Evolutionary conservation across 805 yeast genomes (phyloP), one percentile per base, ranked within the genome.

Genomic region (Saccharomycopsis fibuligera): DNA sequence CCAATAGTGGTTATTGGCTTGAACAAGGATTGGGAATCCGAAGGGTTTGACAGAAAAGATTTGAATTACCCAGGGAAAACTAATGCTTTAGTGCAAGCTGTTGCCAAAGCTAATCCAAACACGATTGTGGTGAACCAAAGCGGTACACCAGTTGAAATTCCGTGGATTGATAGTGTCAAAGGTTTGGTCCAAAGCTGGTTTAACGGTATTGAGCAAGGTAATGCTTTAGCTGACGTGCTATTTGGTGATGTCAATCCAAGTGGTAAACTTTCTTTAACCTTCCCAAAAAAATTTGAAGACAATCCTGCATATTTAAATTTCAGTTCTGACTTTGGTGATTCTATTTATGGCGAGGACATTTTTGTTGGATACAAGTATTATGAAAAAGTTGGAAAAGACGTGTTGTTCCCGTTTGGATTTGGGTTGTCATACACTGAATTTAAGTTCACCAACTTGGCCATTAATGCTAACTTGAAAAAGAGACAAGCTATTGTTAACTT

Each of bases 101-200:
- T 79, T 9, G 49, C 66, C 33, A 63, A 62, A 29, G 81, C 67
- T 19, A 77, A 78, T 55, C 68, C 72, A 24, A 74, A 78, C 55
- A 68, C 74, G 2, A 71, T 75, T 10, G 68, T 79, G 27, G 80
- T 80, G 23, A 69, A 74, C 56, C 82, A 79, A 58, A 69, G 79
- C 2, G 85, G 85, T 43, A 73, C 82, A 17, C 84, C 85, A 0
- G 81, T 79, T 8, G 70, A 75, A 35, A 61, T 79, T 66, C 82
- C 82, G 24, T 78, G 81, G 80, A 50, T 63, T 8, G 52, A 56
- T 8, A 58, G 68, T 33, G 75, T 68, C 21, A 66, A 67, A 35
- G 72, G 72, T 2, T 46, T 76, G 16, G 61, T 78, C 4, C 79
- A 76, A 42, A 77, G 78, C 9, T 76, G 79, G 72, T 77, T 70